A percentile compares a stretch with the other conserved stretches of the same genome.
These are phyloP conservation scores for Sclerotinia trifoliorum DNA, from an alignment of 2,329 filamentous ascomycete genomes.

Conservation along the genomic window DNA sequence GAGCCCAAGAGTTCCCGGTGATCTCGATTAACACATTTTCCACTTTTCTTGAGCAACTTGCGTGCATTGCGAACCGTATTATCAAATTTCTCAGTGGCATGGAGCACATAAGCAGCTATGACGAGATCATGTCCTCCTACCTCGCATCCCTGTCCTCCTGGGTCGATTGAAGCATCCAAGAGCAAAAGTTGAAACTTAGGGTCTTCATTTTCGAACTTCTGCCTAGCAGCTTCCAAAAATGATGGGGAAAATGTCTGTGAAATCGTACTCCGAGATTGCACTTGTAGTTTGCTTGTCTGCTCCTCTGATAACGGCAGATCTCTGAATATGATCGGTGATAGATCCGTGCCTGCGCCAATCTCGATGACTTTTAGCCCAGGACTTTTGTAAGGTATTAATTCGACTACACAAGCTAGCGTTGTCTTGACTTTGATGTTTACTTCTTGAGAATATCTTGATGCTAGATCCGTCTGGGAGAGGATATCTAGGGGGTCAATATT, in stretches of 20 bases:
- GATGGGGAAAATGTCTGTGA: constrained; percentile 46
- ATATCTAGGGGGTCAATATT: background rate
- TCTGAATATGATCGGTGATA: background rate
- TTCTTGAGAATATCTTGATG: background rate
- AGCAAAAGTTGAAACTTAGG: constrained; percentile 34
- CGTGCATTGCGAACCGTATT: constrained; percentile 35
- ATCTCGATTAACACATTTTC: constrained; percentile 35
- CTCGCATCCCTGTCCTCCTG: constrained; percentile 27
- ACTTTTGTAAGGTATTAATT: background rate
- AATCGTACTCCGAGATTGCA: constrained; percentile 43
- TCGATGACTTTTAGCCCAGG: constrained; percentile 28
- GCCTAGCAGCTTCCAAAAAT: constrained; percentile 43
- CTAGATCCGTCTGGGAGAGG: background rate
- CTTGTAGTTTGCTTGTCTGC: background rate
- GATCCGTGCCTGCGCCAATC: constrained; percentile 27
- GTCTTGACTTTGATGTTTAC: background rate
- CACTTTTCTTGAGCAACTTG: constrained; percentile 37
- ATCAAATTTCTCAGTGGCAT: constrained; percentile 30
- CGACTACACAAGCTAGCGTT: background rate
- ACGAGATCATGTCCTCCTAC: constrained; percentile 30
- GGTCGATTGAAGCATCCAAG: constrained; percentile 29
- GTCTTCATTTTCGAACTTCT: constrained; percentile 32
- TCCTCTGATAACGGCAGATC: no score
- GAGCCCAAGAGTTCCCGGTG: constrained; percentile 7
- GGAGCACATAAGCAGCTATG: constrained; percentile 31